A percentile compares a stretch with the other conserved stretches of the same genome.
These are phyloP conservation scores for Gardenia jasminoides DNA, from an alignment of 257 asterid species.

Conservation along the genomic window DNA sequence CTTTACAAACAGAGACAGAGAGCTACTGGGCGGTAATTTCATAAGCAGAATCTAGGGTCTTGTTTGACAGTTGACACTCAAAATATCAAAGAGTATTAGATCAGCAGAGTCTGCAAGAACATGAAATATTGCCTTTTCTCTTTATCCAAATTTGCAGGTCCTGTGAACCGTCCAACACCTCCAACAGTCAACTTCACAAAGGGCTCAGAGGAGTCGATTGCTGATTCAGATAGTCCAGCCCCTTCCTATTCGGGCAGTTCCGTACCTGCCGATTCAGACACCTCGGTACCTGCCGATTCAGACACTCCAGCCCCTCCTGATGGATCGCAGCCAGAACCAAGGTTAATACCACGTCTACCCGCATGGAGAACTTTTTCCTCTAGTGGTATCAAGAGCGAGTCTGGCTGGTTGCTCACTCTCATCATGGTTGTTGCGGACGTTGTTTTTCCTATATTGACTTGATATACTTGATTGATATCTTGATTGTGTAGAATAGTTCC, in stretches of 20 bases:
- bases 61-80: neutral
- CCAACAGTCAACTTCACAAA: slow-evolving; percentile 16
- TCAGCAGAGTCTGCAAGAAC: neutral
- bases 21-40: neutral
- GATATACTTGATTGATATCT: neutral
- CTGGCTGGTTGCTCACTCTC: slow-evolving; percentile 6
- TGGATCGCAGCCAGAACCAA: neutral
- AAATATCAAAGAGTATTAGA: neutral
- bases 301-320: slow-evolving; percentile 2
- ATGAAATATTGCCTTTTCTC: neutral
- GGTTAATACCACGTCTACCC: neutral
- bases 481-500: neutral
- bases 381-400: neutral
- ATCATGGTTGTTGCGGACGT: slow-evolving; percentile 6
- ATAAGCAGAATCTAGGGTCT: neutral
- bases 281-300: neutral
- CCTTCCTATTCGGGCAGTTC: neutral
- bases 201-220: slow-evolving; percentile 2
- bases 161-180: slow-evolving; percentile 31
- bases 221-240: neutral
- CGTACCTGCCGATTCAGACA: neutral
- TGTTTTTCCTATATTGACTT: neutral
- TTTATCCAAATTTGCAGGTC: slow-evolving; percentile 29
- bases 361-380: neutral
- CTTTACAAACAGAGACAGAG: no score